These are phyloP conservation scores for Asterophora parasitica DNA, from an alignment of 768 basidiomycete species.

Conservation along the genomic window DNA sequence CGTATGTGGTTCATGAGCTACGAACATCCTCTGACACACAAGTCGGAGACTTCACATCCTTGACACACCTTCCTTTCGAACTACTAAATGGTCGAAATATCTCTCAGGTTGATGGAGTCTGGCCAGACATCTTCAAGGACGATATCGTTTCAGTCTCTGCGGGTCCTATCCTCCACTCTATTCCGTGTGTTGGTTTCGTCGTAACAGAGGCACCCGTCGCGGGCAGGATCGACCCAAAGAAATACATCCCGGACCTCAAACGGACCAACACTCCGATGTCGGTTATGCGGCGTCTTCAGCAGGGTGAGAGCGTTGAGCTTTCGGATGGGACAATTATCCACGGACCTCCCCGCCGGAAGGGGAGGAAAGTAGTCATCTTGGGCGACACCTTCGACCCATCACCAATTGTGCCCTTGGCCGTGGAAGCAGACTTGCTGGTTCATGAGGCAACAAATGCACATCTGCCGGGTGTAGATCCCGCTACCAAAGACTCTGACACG, in stretches of 20 bases:
- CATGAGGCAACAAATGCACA: conserved; percentile 92
- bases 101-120: conserved; percentile 49
- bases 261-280: conserved; percentile 68
- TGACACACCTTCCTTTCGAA: conserved; percentile 52
- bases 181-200: conserved; percentile 78
- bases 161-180: conserved; percentile 74
- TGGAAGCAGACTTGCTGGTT: conserved; percentile 66
- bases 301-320: conserved; percentile 58
- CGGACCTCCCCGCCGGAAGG: conserved; percentile 60
- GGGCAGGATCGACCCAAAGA: conserved; percentile 68
- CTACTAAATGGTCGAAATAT: conserved; percentile 61
- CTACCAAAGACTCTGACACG: conserved; percentile 58
- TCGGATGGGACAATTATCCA: conserved; percentile 68
- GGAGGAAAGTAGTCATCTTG: conserved; percentile 74
- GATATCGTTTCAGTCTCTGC: conserved; percentile 60
- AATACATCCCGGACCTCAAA: conserved; percentile 64
- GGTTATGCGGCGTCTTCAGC: conserved; percentile 61
- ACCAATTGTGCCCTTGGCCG: conserved; percentile 54
- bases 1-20: conserved; percentile 83
- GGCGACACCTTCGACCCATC: conserved; percentile 85
- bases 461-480: conserved; percentile 57
- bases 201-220: conserved; percentile 66
- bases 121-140: conserved; percentile 62
- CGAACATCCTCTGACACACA: conserved; percentile 57
- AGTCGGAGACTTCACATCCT: conserved; percentile 40